phyloP scores from a whole-genome alignment of 805 yeast species.

The Candida incommunis region DNA sequence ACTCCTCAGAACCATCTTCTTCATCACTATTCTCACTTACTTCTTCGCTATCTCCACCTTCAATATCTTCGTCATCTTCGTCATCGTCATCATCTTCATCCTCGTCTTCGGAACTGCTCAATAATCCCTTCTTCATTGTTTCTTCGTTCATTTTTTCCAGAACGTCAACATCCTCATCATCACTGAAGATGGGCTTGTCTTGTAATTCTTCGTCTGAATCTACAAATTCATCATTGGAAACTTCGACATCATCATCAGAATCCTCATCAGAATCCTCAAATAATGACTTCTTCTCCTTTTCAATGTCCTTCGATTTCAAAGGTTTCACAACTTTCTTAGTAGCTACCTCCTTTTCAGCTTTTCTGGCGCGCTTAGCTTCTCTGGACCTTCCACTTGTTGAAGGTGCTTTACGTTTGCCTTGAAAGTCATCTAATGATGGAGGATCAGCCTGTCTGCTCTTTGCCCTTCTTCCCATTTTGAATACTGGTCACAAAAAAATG shows the following conservation, averaged over 20 bases:
- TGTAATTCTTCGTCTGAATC: constrained; percentile 45
- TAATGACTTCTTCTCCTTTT: constrained; percentile 23
- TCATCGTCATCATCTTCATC: constrained; percentile 8
- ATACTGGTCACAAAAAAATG: not conserved
- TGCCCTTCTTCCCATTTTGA: constrained; percentile 77
- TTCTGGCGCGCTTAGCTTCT: constrained; percentile 16
- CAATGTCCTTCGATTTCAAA: constrained; percentile 5
- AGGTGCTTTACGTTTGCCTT: constrained; percentile 16
- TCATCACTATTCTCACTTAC: constrained; percentile 5
- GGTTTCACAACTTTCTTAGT: constrained; percentile 15
- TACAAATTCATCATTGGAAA: constrained; percentile 31
- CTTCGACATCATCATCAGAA: constrained; percentile 47
- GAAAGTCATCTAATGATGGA: constrained; percentile 76
- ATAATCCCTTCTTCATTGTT: constrained; percentile 15
- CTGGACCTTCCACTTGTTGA: constrained; percentile 15
- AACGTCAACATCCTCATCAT: constrained; percentile 51
- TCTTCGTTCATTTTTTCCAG: constrained; percentile 18
- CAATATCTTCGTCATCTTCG: constrained; percentile 8
- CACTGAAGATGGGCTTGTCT: constrained; percentile 67
- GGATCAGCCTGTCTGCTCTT: constrained; percentile 90
- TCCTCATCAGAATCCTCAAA: constrained; percentile 38
- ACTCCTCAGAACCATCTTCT: constrained; percentile 12
- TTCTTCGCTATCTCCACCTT: constrained; percentile 9
- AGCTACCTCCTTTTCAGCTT: constrained; percentile 11
- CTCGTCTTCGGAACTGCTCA: constrained; percentile 8